Evolutionary conservation across 139 green algal genomes (phyloP).

Genomic region (Coelastrella sp.): DNA sequence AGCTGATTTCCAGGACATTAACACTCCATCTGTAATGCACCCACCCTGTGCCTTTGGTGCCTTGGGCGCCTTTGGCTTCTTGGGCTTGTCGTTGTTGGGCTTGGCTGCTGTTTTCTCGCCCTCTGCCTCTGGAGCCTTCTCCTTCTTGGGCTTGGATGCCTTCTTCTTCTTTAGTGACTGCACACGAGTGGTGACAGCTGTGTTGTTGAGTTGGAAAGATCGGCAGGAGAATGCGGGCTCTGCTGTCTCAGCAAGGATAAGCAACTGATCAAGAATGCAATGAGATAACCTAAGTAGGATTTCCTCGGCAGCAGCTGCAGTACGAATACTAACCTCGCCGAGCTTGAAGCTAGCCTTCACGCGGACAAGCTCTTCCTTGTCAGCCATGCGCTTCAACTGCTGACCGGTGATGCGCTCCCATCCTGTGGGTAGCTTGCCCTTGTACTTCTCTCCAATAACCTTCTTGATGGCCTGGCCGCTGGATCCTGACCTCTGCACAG

Average conservation of each 20-base stretch:
- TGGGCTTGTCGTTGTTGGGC: constrained; percentile 48
- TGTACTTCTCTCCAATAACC: constrained; percentile 78
- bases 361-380: constrained; percentile 35
- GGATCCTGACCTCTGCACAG: constrained; percentile 74
- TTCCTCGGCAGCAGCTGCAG: background rate
- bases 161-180: constrained; percentile 51
- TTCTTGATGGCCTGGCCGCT: constrained; percentile 82
- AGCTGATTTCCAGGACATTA: too few relatives aligned
- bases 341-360: constrained; percentile 46
- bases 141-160: constrained; percentile 36
- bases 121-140: constrained; percentile 26
- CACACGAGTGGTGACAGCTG: background rate
- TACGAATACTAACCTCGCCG: constrained; percentile 28
- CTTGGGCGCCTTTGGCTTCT: constrained; percentile 29
- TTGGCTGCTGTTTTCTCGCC: constrained; percentile 32
- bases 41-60: background rate
- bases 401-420: constrained; percentile 23
- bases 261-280: background rate
- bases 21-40: background rate
- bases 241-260: background rate
- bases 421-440: constrained; percentile 50
- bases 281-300: background rate
- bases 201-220: background rate
- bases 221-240: too few relatives aligned
- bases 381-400: constrained; percentile 28